These are phyloP conservation scores for Ceratocystis papillata DNA, from an alignment of 2,329 filamentous ascomycete genomes.

Conservation along the genomic window DNA sequence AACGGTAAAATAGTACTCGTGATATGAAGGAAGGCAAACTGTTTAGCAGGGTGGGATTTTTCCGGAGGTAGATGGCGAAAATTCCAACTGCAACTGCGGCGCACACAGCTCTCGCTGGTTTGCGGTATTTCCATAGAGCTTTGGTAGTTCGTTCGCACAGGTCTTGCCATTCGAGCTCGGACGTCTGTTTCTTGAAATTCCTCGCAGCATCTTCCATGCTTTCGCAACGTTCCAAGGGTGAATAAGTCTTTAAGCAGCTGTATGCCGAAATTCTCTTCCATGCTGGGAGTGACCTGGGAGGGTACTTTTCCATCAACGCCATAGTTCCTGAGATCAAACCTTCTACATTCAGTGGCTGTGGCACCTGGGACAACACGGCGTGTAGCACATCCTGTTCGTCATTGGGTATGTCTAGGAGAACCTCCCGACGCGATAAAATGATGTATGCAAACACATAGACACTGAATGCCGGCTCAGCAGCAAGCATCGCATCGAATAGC, in stretches of 20 bases:
- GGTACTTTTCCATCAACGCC: constrained; percentile 51
- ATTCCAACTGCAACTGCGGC: constrained; percentile 56
- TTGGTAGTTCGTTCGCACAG: constrained; percentile 22
- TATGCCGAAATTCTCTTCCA: constrained; percentile 63
- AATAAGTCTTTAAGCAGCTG: constrained; percentile 79
- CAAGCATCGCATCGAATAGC: constrained; percentile 84
- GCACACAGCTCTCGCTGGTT: constrained; percentile 50
- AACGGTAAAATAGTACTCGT: not conserved
- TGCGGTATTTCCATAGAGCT: constrained; percentile 42
- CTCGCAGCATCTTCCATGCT: constrained; percentile 53
- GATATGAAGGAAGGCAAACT: constrained; percentile 13
- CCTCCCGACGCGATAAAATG: constrained; percentile 64
- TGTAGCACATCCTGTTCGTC: constrained; percentile 92
- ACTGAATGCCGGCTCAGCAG: constrained; percentile 74
- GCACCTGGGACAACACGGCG: constrained; percentile 75
- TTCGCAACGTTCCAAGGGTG: constrained; percentile 40
- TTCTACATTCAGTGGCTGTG: constrained; percentile 70
- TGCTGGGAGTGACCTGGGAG: constrained; percentile 58
- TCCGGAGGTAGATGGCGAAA: constrained; percentile 57
- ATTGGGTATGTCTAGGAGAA: constrained; percentile 71
- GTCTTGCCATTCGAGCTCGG: constrained; percentile 46
- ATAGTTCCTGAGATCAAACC: constrained; percentile 57
- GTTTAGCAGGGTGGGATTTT: constrained; percentile 31
- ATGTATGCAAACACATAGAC: constrained; percentile 90
- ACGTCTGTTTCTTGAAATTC: constrained; percentile 60